These are phyloP conservation scores for Paecilomyces fulvus DNA, from an alignment of 2,329 filamentous ascomycete genomes.

Conservation along the genomic window DNA sequence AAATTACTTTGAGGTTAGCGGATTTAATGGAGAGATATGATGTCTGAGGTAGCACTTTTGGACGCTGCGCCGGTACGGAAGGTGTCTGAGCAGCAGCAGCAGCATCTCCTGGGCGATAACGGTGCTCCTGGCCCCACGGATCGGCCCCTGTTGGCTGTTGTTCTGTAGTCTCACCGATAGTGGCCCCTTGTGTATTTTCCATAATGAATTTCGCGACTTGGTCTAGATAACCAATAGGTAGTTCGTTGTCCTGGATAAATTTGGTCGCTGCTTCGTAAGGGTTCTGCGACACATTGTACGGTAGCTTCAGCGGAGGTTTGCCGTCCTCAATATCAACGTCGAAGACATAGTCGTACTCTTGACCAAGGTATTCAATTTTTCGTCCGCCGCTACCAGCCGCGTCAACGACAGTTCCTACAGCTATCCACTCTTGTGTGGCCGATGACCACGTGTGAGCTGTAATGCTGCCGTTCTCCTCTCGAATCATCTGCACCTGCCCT, in stretches of 20 bases:
- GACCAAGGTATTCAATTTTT: constrained; percentile 67
- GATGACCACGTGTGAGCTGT: constrained; percentile 83
- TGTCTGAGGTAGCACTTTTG: constrained; percentile 66
- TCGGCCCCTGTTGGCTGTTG: constrained; percentile 48
- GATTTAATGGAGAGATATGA: constrained; percentile 69
- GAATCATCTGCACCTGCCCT: constrained; percentile 89
- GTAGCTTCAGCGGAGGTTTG: constrained; percentile 85
- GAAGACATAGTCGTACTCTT: constrained; percentile 94
- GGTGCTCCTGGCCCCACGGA: constrained; percentile 67
- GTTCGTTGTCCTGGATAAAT: constrained; percentile 81
- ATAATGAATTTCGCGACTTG: constrained; percentile 90
- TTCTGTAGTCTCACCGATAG: constrained; percentile 55
- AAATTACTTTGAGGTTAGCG: constrained; percentile 61
- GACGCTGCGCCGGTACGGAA: constrained; percentile 31
- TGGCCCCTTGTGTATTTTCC: constrained; percentile 79
- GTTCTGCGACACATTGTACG: constrained; percentile 86
- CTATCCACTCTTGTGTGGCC: constrained; percentile 66
- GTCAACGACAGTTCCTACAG: constrained; percentile 90
- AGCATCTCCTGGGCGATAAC: constrained; percentile 67
- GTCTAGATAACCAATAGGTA: constrained; percentile 80
- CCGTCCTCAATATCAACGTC: constrained; percentile 95
- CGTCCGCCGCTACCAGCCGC: constrained; percentile 73
- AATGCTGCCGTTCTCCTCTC: constrained; percentile 69
- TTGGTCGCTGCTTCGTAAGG: constrained; percentile 86
- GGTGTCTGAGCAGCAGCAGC: constrained; percentile 27